Evolutionary conservation across 2,329 filamentous ascomycete species (phyloP).

Genomic region (Ophiosphaerella korrae): DNA sequence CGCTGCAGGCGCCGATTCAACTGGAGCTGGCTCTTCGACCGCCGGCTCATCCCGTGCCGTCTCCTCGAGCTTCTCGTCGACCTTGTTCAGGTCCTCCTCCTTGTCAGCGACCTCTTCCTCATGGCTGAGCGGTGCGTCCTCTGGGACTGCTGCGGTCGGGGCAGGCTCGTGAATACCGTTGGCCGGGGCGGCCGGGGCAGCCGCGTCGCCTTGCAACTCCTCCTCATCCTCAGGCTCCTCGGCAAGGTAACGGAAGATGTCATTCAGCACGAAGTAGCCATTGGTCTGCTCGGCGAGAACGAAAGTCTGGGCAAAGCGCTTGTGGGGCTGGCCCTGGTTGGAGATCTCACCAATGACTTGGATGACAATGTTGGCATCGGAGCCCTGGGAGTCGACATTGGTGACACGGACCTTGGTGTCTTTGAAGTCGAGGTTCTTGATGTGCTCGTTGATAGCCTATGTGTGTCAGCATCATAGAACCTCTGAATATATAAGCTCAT

Average conservation of each 20-base stretch:
- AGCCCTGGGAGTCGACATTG: slow-evolving; percentile 96
- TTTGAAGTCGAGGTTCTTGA: slow-evolving; percentile 90
- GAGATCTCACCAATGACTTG: slow-evolving; percentile 98
- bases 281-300: slow-evolving; percentile 95
- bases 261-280: slow-evolving; percentile 97
- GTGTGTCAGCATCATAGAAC: slow-evolving; percentile 2
- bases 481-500: slow-evolving; percentile 15
- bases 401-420: slow-evolving; percentile 98
- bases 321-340: slow-evolving; percentile 87
- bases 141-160: slow-evolving; percentile 39
- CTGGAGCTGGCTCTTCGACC: slow-evolving; percentile 39
- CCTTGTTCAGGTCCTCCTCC: slow-evolving; percentile 55
- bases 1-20: slow-evolving; percentile 43
- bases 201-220: slow-evolving; percentile 45
- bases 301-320: slow-evolving; percentile 98
- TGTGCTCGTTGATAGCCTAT: slow-evolving; percentile 90
- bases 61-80: slow-evolving; percentile 80
- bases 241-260: slow-evolving; percentile 92
- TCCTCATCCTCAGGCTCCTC: slow-evolving; percentile 77
- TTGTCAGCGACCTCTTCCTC: slow-evolving; percentile 44
- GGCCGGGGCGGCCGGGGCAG: slow-evolving; percentile 13
- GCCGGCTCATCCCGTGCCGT: slow-evolving; percentile 45
- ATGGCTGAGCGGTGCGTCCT: slow-evolving; percentile 37
- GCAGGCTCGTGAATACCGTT: slow-evolving; percentile 50
- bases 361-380: slow-evolving; percentile 91